These are phyloP conservation scores for Misopates orontium DNA, from an alignment of 257 asterid genomes.

Conservation along the genomic window DNA sequence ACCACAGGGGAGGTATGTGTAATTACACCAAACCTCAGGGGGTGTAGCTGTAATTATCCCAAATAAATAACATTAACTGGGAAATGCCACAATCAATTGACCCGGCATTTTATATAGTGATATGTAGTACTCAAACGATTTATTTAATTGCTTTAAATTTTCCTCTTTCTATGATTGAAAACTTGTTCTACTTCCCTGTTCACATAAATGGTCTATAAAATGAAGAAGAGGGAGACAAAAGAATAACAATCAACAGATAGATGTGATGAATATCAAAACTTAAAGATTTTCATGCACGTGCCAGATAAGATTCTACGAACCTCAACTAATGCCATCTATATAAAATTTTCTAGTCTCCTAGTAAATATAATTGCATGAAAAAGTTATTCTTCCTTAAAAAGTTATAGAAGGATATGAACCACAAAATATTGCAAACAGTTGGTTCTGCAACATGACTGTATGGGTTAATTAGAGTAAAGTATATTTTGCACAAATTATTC, in stretches of 20 bases:
- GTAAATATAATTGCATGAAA: background rate
- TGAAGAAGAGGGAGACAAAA: background rate
- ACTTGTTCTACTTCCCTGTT: too few relatives aligned
- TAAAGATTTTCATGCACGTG: background rate
- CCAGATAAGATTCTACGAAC: conserved; percentile 1
- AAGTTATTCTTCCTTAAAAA: background rate
- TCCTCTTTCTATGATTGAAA: too few relatives aligned
- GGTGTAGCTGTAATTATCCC: too few relatives aligned
- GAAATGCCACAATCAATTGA: too few relatives aligned
- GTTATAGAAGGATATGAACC: background rate
- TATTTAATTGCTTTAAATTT: too few relatives aligned
- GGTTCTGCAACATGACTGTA: background rate
- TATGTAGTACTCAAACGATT: background rate
- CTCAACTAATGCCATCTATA: background rate
- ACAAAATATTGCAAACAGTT: background rate
- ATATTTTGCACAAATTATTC: background rate
- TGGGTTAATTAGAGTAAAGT: background rate
- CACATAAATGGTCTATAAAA: too few relatives aligned
- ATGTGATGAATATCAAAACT: background rate
- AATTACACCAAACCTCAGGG: too few relatives aligned
- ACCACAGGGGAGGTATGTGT: too few relatives aligned
- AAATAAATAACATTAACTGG: too few relatives aligned
- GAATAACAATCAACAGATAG: background rate
- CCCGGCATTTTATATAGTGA: too few relatives aligned
- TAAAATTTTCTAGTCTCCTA: background rate